Conservation (phyloP, 1,284 basidiomycete genomes). For the Ganoderma resinaceum region DNA sequence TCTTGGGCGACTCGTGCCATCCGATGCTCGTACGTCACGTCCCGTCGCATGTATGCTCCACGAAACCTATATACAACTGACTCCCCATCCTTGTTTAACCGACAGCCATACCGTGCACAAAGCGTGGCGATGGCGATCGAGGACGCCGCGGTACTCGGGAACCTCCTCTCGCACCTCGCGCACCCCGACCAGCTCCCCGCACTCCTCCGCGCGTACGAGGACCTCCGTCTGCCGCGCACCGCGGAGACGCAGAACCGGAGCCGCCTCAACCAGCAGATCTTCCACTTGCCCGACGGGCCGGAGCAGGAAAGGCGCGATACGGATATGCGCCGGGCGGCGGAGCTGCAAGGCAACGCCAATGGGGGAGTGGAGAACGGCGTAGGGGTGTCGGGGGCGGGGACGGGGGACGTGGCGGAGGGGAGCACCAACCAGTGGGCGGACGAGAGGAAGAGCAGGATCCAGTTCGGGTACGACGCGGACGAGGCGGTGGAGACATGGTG, state of each 20-base stretch:
- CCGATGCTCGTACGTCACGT: conserved; percentile 58
- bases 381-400: too few species aligned
- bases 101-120: conserved; percentile 67
- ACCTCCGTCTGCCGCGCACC: conserved; percentile 54
- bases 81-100: neutral
- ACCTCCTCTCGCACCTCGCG: conserved; percentile 58
- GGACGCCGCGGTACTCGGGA: conserved; percentile 68
- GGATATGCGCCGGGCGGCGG: conserved; percentile 58
- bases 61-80: neutral
- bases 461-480: conserved; percentile 62
- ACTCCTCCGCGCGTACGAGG: conserved; percentile 60
- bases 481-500: conserved; percentile 56
- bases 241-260: conserved; percentile 54
- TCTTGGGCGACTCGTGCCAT: conserved; percentile 57
- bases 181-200: conserved; percentile 48
- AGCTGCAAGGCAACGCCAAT: conserved; percentile 39
- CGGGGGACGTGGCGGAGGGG: conserved; percentile 34
- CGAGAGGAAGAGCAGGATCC: conserved; percentile 47
- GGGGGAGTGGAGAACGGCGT: conserved; percentile 19
- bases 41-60: neutral
- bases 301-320: conserved; percentile 58
- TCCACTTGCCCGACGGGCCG: conserved; percentile 62
- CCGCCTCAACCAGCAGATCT: conserved; percentile 57
- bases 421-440: conserved; percentile 62
- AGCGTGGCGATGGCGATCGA: conserved; percentile 75